A percentile compares a stretch with the other conserved stretches of the same genome.
phyloP scores from a whole-genome alignment of 768 basidiomycete genomes.

The Galerina sulciceps region DNA sequence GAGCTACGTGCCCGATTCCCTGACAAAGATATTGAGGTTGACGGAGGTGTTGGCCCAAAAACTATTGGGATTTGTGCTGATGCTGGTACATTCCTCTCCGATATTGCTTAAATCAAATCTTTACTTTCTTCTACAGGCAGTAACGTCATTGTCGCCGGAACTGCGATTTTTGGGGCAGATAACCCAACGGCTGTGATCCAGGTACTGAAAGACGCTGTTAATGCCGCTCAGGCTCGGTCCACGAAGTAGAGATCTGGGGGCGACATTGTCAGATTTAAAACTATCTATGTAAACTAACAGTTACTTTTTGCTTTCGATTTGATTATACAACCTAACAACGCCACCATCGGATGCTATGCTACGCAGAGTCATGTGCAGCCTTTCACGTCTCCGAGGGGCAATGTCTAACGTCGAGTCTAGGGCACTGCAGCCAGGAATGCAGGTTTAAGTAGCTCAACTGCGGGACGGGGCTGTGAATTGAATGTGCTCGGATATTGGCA shows the following conservation, averaged over 20 bases:
- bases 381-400: no score
- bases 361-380: not conserved
- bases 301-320: conserved; percentile 9
- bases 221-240: conserved; percentile 58
- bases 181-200: conserved; percentile 80
- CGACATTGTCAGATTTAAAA: conserved; percentile 11
- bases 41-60: conserved; percentile 94
- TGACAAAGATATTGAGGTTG: conserved; percentile 95
- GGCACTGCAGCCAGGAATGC: no score
- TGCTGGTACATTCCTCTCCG: conserved; percentile 60
- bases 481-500: no score
- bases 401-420: no score
- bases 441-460: no score
- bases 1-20: conserved; percentile 92
- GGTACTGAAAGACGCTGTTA: conserved; percentile 69
- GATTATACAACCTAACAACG: conserved; percentile 1
- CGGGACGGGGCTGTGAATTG: no score
- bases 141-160: conserved; percentile 98
- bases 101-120: not conserved
- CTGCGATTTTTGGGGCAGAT: conserved; percentile 87
- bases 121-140: conserved; percentile 61
- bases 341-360: not conserved
- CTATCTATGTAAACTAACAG: conserved; percentile 16
- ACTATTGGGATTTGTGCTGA: conserved; percentile 88
- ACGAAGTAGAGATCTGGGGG: conserved; percentile 13